Evolutionary conservation across 2,329 filamentous ascomycete species (phyloP).

Genomic region (Colletotrichum acutatum): DNA sequence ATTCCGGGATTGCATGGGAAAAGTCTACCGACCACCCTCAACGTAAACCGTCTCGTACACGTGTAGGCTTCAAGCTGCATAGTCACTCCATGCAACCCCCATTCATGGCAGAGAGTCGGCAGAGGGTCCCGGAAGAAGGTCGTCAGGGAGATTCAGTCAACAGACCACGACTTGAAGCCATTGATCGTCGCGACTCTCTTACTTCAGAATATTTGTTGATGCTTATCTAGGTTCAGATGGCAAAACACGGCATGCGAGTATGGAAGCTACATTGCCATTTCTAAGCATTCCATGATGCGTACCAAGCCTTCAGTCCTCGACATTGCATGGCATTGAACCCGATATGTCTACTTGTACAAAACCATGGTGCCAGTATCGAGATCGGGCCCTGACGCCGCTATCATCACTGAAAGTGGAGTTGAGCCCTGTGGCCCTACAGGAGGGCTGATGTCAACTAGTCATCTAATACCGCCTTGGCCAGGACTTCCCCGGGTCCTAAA

Average conservation of each 20-base stretch:
- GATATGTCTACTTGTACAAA: background rate
- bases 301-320: background rate
- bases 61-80: background rate
- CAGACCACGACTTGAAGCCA: background rate
- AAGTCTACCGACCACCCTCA: constrained; percentile 16
- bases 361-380: background rate
- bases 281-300: background rate
- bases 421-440: background rate
- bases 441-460: background rate
- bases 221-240: background rate
- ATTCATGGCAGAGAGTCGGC: background rate
- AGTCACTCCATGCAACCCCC: background rate
- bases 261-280: background rate
- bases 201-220: background rate
- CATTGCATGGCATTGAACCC: background rate
- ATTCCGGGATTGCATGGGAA: background rate
- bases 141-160: background rate
- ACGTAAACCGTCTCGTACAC: background rate
- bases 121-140: background rate
- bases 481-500: background rate
- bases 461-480: background rate
- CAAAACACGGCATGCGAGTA: background rate
- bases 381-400: background rate
- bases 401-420: background rate
- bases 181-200: background rate